Evolutionary conservation across 495 filamentous ascomycete genomes (phyloP), one percentile per base, ranked within the genome.

Genomic region (Cercophora samala): DNA sequence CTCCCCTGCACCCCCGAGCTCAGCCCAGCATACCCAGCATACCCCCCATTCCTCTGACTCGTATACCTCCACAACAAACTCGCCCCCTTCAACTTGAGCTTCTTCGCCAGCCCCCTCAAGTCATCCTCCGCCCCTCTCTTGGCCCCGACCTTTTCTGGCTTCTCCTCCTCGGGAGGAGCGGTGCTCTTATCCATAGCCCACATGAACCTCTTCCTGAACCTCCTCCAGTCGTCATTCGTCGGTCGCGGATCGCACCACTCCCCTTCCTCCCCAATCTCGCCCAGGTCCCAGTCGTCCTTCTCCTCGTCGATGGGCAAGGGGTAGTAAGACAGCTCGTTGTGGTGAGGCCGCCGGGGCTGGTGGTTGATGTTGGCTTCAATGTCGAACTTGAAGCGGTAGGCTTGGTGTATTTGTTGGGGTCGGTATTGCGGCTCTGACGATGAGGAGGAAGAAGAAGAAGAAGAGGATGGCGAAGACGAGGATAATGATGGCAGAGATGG

Each of bases 341-440:
- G 74, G 68, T 79, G 78, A 18, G 80, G 81, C 1, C 78, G 75
- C 17, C 78, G 78, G 25, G 77, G 69, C 53, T 78, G 74, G 58
- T 81, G 75, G 67, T 82, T 80, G 69, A 83, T 78, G 74, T 81
- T 83, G 63, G 77, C 75, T 60, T 81, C 79, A 59, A 83, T 77
- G 70, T 82, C 80, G 65, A 81, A 82, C 64, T 80, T 80, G 71
- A 79, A 82, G 61, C 80, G 76, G 70, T 83, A 83, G n/a, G 81
- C 75, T 65, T 83, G 79, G 74, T 80, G 81, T 26, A 82, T 72
- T 4, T 73, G 69, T 26, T 70, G 70, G 18, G 68, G 72, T 0
- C 63, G 66, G 3, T 58, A 69, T 37, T 54, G 60, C 22, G 46
- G n/a, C 64, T 66, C 17, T 52, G 66, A 21, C 37, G 65, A 23